Evolutionary conservation across 2,329 filamentous ascomycete species (phyloP).

Genomic region (Bipolaris sorokiniana): DNA sequence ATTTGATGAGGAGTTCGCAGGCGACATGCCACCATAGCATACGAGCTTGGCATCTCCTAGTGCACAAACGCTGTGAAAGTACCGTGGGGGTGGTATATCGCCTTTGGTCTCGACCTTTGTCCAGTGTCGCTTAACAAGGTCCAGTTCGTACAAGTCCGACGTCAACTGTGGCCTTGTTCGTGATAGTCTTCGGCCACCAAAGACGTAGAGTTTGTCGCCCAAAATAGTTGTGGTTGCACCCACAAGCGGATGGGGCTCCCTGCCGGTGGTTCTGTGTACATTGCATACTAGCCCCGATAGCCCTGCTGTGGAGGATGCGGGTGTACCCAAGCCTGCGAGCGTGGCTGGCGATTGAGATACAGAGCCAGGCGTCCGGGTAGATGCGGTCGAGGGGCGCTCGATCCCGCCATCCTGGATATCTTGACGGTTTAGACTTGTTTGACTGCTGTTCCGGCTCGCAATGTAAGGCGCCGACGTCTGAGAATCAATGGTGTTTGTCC

Average conservation of each 20-base stretch:
- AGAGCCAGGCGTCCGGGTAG: slow-evolving; percentile 45
- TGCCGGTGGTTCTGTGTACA: slow-evolving; percentile 82
- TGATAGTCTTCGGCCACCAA: slow-evolving; percentile 88
- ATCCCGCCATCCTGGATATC: slow-evolving; percentile 51
- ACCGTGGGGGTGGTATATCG: slow-evolving; percentile 86
- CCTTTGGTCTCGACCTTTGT: slow-evolving; percentile 83
- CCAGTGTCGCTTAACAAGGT: slow-evolving; percentile 91
- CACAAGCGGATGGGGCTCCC: slow-evolving; percentile 87
- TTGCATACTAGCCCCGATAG: slow-evolving; percentile 72
- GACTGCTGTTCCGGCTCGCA: slow-evolving; percentile 54
- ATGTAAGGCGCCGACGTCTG: slow-evolving; percentile 53
- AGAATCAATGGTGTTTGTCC: slow-evolving; percentile 56
- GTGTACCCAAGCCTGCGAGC: slow-evolving; percentile 46
- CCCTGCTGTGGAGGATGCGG: slow-evolving; percentile 60
- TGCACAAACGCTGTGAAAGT: slow-evolving; percentile 95
- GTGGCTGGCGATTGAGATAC: slow-evolving; percentile 55
- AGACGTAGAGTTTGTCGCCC: slow-evolving; percentile 95
- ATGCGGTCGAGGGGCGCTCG: slow-evolving; percentile 43
- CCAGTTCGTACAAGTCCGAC: slow-evolving; percentile 89
- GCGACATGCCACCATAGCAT: slow-evolving; percentile 98
- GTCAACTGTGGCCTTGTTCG: slow-evolving; percentile 83
- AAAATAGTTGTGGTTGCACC: slow-evolving; percentile 94
- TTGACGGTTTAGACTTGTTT: slow-evolving; percentile 54
- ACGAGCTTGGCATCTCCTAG: slow-evolving; percentile 95
- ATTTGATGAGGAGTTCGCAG: slow-evolving; percentile 59